Percentiles rank a stretch among this genome's conserved stretches.
Conservation (phyloP, 306 rosid species). For the Corylus avellana region DNA sequence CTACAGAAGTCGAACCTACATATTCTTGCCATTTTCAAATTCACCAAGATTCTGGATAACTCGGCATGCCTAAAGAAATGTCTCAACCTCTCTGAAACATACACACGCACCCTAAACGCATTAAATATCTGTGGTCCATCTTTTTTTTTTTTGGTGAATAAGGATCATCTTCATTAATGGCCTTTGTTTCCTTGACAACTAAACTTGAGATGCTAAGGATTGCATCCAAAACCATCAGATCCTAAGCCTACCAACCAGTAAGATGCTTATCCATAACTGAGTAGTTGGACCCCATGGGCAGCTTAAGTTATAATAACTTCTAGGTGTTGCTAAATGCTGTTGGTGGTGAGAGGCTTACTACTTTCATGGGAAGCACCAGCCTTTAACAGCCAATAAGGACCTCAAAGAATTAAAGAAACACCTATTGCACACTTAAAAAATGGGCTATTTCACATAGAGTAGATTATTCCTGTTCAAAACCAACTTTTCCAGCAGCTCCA, state of each 20-base stretch:
- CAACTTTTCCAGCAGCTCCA: not conserved
- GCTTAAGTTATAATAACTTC: not conserved
- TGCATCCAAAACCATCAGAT: not conserved
- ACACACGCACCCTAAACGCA: too few species aligned
- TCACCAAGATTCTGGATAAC: too few species aligned
- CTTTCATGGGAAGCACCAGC: not conserved
- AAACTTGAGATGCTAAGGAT: not conserved
- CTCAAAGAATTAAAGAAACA: not conserved
- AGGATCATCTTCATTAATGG: not conserved
- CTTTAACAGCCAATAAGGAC: not conserved
- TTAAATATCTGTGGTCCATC: not conserved
- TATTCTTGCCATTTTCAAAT: too few species aligned
- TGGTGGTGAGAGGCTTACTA: not conserved
- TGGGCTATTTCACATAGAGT: not conserved
- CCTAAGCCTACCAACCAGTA: not conserved
- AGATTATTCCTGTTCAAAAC: conserved; percentile 2
- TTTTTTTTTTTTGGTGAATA: not conserved
- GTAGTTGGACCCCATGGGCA: not conserved
- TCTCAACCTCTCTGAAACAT: too few species aligned
- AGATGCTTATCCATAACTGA: not conserved
- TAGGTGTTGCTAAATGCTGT: not conserved
- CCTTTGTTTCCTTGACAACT: not conserved
- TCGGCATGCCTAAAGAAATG: too few species aligned
- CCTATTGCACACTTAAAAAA: not conserved
- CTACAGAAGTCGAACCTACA: too few species aligned